Conservation (phyloP, 306 rosid genomes). For the Abrus precatorius region DNA sequence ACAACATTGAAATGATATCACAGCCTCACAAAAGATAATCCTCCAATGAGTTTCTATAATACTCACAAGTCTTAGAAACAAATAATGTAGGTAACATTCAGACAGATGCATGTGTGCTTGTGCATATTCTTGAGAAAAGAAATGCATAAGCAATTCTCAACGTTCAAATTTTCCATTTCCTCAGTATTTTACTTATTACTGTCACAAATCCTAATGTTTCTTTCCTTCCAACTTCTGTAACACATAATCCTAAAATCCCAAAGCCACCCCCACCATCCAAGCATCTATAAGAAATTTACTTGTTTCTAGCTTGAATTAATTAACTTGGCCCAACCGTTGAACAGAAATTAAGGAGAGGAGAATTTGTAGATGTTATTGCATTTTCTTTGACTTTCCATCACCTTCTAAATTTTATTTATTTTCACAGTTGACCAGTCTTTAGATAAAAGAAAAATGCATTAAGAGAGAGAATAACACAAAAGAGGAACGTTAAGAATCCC, state of each 20-base stretch:
- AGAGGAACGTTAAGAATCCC: slow-evolving; percentile 23
- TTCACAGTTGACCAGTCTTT: neutral
- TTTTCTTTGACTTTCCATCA: slow-evolving; percentile 20
- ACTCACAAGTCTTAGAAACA: slow-evolving; percentile 21
- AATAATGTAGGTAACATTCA: slow-evolving; percentile 11
- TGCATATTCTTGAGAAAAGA: slow-evolving; percentile 15
- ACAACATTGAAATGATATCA: slow-evolving; percentile 49
- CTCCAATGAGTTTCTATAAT: slow-evolving; percentile 31
- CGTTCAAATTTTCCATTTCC: slow-evolving; percentile 12
- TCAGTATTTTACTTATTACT: slow-evolving; percentile 22
- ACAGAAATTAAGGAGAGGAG: neutral
- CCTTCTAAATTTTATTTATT: slow-evolving; percentile 25
- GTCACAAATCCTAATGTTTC: slow-evolving; percentile 14
- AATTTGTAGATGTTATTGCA: slow-evolving; percentile 9
- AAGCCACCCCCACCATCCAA: neutral
- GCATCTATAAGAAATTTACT: slow-evolving; percentile 21
- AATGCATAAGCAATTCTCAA: slow-evolving; percentile 20
- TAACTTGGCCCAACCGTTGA: slow-evolving; percentile 14
- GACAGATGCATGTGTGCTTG: slow-evolving; percentile 22
- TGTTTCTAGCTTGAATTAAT: slow-evolving; percentile 21
- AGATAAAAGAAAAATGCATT: neutral
- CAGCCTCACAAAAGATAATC: slow-evolving; percentile 40
- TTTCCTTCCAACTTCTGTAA: slow-evolving; percentile 30
- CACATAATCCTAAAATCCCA: slow-evolving; percentile 29
- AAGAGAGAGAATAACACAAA: slow-evolving; percentile 19